phyloP scores from a whole-genome alignment of 2,329 filamentous ascomycete genomes.

The Fusarium hainanense region DNA sequence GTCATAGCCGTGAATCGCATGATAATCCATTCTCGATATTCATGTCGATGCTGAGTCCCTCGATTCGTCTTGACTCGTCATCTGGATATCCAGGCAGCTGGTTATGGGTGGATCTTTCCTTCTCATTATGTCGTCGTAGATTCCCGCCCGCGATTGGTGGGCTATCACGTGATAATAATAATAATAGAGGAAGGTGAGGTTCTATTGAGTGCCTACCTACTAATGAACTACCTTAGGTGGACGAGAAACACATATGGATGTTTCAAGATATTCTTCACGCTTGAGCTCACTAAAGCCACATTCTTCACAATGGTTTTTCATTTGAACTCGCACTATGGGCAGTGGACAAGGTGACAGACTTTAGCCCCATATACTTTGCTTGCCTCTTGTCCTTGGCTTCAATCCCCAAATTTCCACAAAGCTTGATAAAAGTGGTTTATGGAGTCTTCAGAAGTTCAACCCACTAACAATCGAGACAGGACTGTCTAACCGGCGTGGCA shows the following conservation, averaged over 20 bases:
- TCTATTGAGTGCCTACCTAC: not conserved
- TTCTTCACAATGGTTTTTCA: not conserved
- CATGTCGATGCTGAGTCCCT: conserved; percentile 36
- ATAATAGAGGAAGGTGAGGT: not conserved
- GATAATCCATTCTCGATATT: conserved; percentile 64
- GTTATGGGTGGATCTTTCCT: conserved; percentile 25
- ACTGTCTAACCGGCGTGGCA: conserved; percentile 24
- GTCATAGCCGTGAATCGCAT: conserved; percentile 69
- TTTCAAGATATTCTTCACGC: not conserved
- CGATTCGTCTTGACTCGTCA: conserved; percentile 14
- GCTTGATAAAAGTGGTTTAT: conserved; percentile 33
- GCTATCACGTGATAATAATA: conserved; percentile 29
- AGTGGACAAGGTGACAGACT: not conserved
- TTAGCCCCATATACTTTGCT: not conserved
- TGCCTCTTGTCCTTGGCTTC: not conserved
- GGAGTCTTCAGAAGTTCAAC: conserved; percentile 8
- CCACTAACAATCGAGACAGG: conserved; percentile 3
- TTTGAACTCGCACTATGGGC: not conserved
- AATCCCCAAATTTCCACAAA: conserved; percentile 15
- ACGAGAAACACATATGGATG: not conserved
- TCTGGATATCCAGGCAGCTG: not conserved
- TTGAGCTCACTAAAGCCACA: not conserved
- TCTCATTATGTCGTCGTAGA: not conserved
- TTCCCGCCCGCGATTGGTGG: not conserved
- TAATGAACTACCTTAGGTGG: not conserved